Percentiles rank a stretch among this genome's conserved stretches.
phyloP scores from a whole-genome alignment of 371 early-diverging fungal genomes.

The Umbelopsis sp. region DNA sequence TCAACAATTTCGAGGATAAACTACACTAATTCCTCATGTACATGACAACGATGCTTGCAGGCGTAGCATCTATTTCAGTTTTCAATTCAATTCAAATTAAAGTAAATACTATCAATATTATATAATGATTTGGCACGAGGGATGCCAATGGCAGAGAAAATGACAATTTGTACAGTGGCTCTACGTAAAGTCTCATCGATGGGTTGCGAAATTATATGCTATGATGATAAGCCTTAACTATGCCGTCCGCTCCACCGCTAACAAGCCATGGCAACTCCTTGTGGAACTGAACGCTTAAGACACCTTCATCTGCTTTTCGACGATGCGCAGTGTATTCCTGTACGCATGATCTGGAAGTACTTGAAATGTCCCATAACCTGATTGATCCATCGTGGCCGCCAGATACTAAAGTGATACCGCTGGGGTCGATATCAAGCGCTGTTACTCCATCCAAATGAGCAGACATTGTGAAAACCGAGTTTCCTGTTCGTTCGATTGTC shows the following conservation, averaged over 20 bases:
- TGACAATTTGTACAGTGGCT: slow-evolving; percentile 9
- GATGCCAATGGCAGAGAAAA: background rate
- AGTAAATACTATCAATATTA: slow-evolving; percentile 1
- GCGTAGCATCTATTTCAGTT: background rate
- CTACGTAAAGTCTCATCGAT: background rate
- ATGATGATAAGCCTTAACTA: slow-evolving; percentile 64
- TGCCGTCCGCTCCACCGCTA: slow-evolving; percentile 79
- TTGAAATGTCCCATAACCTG: slow-evolving; percentile 78
- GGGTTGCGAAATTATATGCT: slow-evolving; percentile 20
- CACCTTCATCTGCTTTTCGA: slow-evolving; percentile 79
- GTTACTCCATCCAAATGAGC: slow-evolving; percentile 76
- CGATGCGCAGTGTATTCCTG: slow-evolving; percentile 83
- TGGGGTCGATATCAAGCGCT: slow-evolving; percentile 69
- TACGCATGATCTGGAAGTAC: slow-evolving; percentile 60
- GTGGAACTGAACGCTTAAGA: slow-evolving; percentile 72
- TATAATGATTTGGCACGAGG: background rate
- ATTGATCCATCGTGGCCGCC: slow-evolving; percentile 87
- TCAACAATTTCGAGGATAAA: background rate
- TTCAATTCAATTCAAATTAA: background rate
- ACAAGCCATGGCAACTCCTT: slow-evolving; percentile 67
- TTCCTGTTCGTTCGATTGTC: slow-evolving; percentile 38
- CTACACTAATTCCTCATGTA: background rate
- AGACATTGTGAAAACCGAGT: slow-evolving; percentile 64
- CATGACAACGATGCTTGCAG: slow-evolving; percentile 3
- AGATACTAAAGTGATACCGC: slow-evolving; percentile 71